Percentiles rank a stretch among this genome's conserved stretches.
These are phyloP conservation scores for Knufia fluminis DNA, from an alignment of 2,329 filamentous ascomycete species.

Conservation along the genomic window DNA sequence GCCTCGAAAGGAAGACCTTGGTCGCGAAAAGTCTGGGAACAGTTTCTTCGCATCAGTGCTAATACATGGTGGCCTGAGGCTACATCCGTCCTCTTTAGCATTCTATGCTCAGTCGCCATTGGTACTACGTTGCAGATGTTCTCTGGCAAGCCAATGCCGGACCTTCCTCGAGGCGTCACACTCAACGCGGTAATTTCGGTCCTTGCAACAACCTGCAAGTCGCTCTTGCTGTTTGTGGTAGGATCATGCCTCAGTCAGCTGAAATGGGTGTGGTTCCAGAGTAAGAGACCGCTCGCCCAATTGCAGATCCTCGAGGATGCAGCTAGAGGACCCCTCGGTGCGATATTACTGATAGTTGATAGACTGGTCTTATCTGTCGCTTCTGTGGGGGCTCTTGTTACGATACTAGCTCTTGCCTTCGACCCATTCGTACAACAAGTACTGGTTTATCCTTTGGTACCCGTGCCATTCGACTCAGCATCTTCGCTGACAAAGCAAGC, in stretches of 20 bases:
- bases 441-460: constrained; percentile 12
- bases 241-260: constrained; percentile 26
- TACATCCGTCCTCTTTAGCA: no score
- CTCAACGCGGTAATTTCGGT: constrained; percentile 26
- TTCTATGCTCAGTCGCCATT: neutral
- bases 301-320: constrained; percentile 26
- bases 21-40: no score
- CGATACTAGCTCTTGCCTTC: constrained; percentile 21
- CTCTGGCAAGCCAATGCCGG: neutral
- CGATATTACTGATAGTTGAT: constrained; percentile 22
- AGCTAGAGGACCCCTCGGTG: constrained; percentile 25
- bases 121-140: neutral
- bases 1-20: no score
- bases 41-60: no score
- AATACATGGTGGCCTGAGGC: no score
- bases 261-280: constrained; percentile 24
- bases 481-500: constrained; percentile 15
- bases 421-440: constrained; percentile 26
- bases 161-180: neutral
- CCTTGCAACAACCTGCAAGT: constrained; percentile 23
- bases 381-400: constrained; percentile 22
- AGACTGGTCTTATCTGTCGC: constrained; percentile 14
- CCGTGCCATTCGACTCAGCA: constrained; percentile 5
- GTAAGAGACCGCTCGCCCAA: constrained; percentile 16
- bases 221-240: constrained; percentile 22